Conservation (phyloP, 345 rosid genomes). For the Lenwebbia sp. region DNA sequence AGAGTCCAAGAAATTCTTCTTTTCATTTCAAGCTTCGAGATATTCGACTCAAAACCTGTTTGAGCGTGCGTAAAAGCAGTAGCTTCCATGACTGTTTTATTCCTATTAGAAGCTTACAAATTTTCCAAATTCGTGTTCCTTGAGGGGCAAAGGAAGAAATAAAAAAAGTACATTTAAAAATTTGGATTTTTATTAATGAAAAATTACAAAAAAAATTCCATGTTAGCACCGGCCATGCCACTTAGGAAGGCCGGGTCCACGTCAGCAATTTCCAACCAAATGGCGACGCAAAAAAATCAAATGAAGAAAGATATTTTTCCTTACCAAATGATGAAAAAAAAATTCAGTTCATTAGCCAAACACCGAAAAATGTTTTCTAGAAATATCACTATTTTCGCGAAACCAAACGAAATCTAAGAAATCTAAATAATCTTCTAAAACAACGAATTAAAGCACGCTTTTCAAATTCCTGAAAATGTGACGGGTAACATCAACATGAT, state of each 20-base stretch:
- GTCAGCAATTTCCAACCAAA: neutral
- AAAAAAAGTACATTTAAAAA: too few species aligned
- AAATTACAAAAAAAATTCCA: neutral
- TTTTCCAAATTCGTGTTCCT: neutral
- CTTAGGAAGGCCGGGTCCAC: neutral
- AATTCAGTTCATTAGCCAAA: too few species aligned
- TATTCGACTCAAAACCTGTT: neutral
- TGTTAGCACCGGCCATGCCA: neutral
- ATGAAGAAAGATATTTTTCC: too few species aligned
- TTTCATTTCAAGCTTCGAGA: neutral
- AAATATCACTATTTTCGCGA: too few species aligned
- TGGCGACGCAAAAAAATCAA: neutral
- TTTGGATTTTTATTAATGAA: neutral
- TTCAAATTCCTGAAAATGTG: neutral
- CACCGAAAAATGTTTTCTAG: too few species aligned
- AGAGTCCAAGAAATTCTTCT: neutral
- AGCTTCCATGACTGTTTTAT: neutral
- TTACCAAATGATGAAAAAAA: too few species aligned
- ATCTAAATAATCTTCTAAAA: neutral
- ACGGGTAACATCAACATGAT: neutral
- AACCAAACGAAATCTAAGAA: too few species aligned
- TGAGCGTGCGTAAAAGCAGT: neutral
- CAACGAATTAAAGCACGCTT: neutral
- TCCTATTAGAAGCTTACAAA: neutral
- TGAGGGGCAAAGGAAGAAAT: neutral